These are phyloP conservation scores for Cyclotella atomus DNA, from an alignment of 108 stramenopile genomes.

Conservation along the genomic window DNA sequence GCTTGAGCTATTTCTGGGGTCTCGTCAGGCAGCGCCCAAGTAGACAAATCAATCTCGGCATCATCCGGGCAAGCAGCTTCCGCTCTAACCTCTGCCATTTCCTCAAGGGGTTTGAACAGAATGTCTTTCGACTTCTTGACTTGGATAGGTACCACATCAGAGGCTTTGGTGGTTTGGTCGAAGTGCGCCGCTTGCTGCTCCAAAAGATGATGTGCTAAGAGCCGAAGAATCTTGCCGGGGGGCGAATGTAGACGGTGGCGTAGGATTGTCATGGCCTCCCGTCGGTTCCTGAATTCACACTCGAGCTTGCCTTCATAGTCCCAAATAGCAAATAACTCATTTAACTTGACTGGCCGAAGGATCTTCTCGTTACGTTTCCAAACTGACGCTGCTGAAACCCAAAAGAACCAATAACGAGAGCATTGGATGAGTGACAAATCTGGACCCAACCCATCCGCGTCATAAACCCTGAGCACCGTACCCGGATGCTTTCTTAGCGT, in stretches of 20 bases:
- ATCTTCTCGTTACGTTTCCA: not conserved
- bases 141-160: too few species aligned
- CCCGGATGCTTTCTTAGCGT: not conserved
- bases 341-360: not conserved
- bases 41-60: not conserved
- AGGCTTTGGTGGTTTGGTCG: not conserved
- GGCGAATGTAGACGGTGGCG: not conserved
- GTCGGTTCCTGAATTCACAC: not conserved
- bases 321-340: slow-evolving; percentile 15
- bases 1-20: not conserved
- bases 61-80: slow-evolving; percentile 1
- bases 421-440: not conserved
- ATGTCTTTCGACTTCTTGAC: not conserved
- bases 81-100: not conserved
- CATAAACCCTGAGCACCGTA: not conserved
- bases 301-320: slow-evolving; percentile 19
- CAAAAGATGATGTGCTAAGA: not conserved
- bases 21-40: not conserved
- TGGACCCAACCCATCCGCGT: not conserved
- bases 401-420: slow-evolving; percentile 1
- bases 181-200: not conserved
- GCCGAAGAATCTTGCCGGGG: slow-evolving; percentile 4
- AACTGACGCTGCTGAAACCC: slow-evolving; percentile 1
- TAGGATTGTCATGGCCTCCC: not conserved
- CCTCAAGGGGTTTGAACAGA: not conserved